Base-by-base conservation (phyloP, 352 stramenopile genomes). In the Phytopythium sindhum region DNA sequence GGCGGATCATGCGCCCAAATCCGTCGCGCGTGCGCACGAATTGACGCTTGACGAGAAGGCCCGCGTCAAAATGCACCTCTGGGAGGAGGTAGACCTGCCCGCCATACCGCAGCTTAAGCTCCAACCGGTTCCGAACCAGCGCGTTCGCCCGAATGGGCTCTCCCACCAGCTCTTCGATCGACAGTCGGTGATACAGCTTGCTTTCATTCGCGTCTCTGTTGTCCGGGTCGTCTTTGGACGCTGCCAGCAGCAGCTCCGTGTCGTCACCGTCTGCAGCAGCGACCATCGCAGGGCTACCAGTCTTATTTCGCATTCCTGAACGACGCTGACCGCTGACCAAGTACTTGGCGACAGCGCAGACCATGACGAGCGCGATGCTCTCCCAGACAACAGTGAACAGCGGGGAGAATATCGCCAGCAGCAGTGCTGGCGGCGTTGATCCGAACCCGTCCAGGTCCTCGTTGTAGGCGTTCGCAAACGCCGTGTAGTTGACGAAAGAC, bases 21-120 rank as follows among this genome's bases (percentile, higher is more conserved):
- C 82, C 73, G 1, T 69, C 63, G 33, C 76, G 79, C 31, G 78
- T 83, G 29, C 72, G 78, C 62, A 90, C 72, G 51, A 74, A 72
- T 28, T 70, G 73, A 59, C 77, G 69, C 23, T 78, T 79, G 3
- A 81, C 56, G n/a, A 82, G 50, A 5, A 89, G 57, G 1, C 81
- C 81, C 53, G 82, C 85, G 24, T 85, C 72, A 29, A 86, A 78
- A 59, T 90, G 89, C n/a, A 84, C 61, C 4, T 75, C 70, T 11
- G 79, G 80, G 6, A 65, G 67, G 21, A 90, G 69, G 62, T 83
- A 89, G 2, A 72, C 62, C 31, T 81, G 61, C 19, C 69, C 60
- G 19, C 78, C 54, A 17, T 70, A 57, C 15, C 65, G 61, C 5
- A 82, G 31, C 65, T 81, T 69, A 31, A 89, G 60, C 19, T 71